Conservation (phyloP, 1,139 yeast genomes). For the Suhomyces wounanorum region DNA sequence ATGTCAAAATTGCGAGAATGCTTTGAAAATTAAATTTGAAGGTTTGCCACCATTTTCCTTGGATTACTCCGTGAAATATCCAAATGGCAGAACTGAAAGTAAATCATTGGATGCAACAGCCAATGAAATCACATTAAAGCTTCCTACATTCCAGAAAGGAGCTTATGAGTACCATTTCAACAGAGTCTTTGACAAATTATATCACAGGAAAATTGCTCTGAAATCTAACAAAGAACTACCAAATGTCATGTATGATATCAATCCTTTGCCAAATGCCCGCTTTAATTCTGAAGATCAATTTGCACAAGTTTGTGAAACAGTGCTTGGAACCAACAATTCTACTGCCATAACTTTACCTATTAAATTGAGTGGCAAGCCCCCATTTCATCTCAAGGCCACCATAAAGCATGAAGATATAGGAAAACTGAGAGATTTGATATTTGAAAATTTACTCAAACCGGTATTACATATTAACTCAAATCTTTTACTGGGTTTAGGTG, state of each 20-base stretch:
- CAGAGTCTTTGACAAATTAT: constrained; percentile 67
- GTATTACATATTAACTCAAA: constrained; percentile 18
- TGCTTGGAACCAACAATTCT: constrained; percentile 27
- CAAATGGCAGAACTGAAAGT: constrained; percentile 51
- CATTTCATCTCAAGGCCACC: constrained; percentile 58
- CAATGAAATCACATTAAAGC: constrained; percentile 26
- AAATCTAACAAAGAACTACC: constrained; percentile 32
- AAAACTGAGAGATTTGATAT: constrained; percentile 14
- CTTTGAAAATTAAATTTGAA: constrained; percentile 29
- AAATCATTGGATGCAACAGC: constrained; percentile 36
- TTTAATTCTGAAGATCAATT: constrained; percentile 52
- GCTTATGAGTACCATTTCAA: constrained; percentile 60
- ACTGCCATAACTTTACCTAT: constrained; percentile 57
- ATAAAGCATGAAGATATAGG: constrained; percentile 45
- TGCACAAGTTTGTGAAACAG: constrained; percentile 60
- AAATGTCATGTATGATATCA: constrained; percentile 59
- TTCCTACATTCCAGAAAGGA: constrained; percentile 51
- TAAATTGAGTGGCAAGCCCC: constrained; percentile 58
- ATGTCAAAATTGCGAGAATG: constrained; percentile 35
- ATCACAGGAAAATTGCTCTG: constrained; percentile 49
- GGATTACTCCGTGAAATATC: constrained; percentile 64
- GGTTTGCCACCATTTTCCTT: constrained; percentile 78
- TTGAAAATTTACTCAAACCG: constrained; percentile 21
- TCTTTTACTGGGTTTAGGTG: constrained; percentile 36
- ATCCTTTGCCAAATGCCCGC: constrained; percentile 58